phyloP scores from a whole-genome alignment of 805 yeast genomes.

The Starmerella vitae region DNA sequence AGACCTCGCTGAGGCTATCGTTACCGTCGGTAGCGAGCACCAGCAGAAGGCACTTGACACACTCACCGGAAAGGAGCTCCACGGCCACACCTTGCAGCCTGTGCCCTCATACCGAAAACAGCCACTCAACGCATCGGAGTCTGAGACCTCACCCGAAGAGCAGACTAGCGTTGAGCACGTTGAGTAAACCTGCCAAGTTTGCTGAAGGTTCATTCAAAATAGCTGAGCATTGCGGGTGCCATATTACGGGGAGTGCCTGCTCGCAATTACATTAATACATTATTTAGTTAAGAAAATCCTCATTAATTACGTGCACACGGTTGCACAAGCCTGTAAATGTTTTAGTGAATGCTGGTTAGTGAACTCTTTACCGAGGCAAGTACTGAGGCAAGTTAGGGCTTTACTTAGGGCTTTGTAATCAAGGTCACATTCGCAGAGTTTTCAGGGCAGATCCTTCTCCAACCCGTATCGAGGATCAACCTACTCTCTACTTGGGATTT shows the following conservation, averaged over 20 bases:
- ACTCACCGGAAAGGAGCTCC: slow-evolving; percentile 51
- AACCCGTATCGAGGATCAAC: slow-evolving; percentile 5
- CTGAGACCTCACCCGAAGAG: slow-evolving; percentile 5
- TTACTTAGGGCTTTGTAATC: too few species aligned
- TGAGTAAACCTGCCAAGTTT: too few species aligned
- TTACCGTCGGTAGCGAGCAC: slow-evolving; percentile 43
- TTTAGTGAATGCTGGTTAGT: too few species aligned
- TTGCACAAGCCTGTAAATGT: too few species aligned
- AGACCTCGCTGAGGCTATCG: slow-evolving; percentile 31
- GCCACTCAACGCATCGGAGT: slow-evolving; percentile 1
- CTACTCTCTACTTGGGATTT: slow-evolving; percentile 4
- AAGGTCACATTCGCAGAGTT: background rate
- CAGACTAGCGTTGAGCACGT: slow-evolving; percentile 8
- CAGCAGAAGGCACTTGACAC: slow-evolving; percentile 61
- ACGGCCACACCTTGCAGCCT: slow-evolving; percentile 27
- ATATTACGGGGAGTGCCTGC: too few species aligned
- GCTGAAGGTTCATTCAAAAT: slow-evolving; percentile 1
- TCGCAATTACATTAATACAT: too few species aligned
- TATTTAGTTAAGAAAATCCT: too few species aligned
- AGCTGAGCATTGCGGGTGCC: too few species aligned
- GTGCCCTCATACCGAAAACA: background rate
- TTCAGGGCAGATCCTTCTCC: too few species aligned
- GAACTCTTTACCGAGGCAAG: too few species aligned
- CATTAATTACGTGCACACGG: too few species aligned
- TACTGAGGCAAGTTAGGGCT: too few species aligned